Evolutionary conservation across 2,329 filamentous ascomycete genomes (phyloP), one percentile per base, ranked within the genome.

Genomic region (Fusarium solani-melongenae): DNA sequence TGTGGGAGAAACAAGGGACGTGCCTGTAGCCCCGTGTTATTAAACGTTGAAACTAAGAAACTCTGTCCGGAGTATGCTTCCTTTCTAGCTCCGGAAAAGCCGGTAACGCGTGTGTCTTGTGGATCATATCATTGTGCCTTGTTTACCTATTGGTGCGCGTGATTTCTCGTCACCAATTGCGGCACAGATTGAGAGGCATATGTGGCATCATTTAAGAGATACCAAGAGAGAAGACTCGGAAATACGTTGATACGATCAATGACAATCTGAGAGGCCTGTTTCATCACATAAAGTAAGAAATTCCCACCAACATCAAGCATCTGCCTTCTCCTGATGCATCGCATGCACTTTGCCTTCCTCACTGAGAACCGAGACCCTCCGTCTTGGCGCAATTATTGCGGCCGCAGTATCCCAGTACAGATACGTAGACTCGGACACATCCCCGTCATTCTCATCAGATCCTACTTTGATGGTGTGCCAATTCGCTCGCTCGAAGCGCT

Each of bases 401-500:
- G 71, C 66, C 14, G 38, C 22, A 0, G 66, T 22, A 17, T 77
- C 71, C 59, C 62, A 75, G 57, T 78, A 78, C 0, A 78, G 39
- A 7, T 65, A 61, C 0, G 68, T 76, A 1, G 58, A 38, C 9
- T 77, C 55, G 1, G 59, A 57, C 8, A 56, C 46, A 7, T 73
- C 69, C 1, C 62, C 59, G 0, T 38, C 34, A 17, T 56, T 53
- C 3, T 75, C 44, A 6, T 74, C 62, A 10, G 60, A 57, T 1
- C 60, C 67, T 1, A 64, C 63, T 1, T 78, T 65, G 1, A 74
- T 34, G 1, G 78, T 63, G n/a, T 24, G 63, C 84, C 84, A 86
- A 2, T 81, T 77, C 0, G 82, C 82, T 11, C 84, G 77, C 10
- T 76, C 76, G 15, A 85, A 85, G 0, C 84, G 77, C 63, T 83